Evolutionary conservation across 371 early-diverging fungal species (phyloP), one percentile per base, ranked within the genome.

Genomic region (Apophysomyces sp.): DNA sequence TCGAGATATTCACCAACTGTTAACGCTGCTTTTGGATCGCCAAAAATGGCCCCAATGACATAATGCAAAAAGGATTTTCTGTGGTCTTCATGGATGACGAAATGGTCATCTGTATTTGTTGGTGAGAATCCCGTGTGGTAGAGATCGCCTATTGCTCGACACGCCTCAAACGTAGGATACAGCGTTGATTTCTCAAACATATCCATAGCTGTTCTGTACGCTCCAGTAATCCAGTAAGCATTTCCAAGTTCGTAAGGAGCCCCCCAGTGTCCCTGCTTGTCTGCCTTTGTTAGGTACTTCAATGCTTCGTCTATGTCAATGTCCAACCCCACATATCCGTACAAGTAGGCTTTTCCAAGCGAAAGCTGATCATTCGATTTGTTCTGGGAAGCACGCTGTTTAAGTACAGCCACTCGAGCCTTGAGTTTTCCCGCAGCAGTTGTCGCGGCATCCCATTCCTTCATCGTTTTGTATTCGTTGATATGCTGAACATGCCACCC

Each of bases 1-100:
- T 69, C 53, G 21, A 55, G 61, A 39, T 69, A 69, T 3, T 54
- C 49, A 5, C 69, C 69, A 49, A 69, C 52, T 18, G 61, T 54
- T n/a, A 65, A 26, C n/a, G 65, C 56, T 2, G 65, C 51, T 3
- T 28, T 30, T 13, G 30, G 41, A 30, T 69, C 58, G 32, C 55
- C 49, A 11, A 58, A 39, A 9, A 54, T 31, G 9, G 62, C 61
- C 0, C 65, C 69, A 18, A 40, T 30, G 24, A 37, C 26, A 51
- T 65, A 69, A 34, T 65, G 64, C 0, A 30, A n/a, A 40, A 69
- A 63, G 1, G 69, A 64, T 13, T 11, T 30, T 31, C 54, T 29
- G 24, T 59, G 40, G 24, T 65, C 55, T 52, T 64, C 55, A 13
- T 36, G 59, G 28, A 64, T 52, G 5, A 57, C 34, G 34, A 2